Base-by-base conservation (phyloP, 2,329 filamentous ascomycete genomes). In the Diaporthe amygdali region DNA sequence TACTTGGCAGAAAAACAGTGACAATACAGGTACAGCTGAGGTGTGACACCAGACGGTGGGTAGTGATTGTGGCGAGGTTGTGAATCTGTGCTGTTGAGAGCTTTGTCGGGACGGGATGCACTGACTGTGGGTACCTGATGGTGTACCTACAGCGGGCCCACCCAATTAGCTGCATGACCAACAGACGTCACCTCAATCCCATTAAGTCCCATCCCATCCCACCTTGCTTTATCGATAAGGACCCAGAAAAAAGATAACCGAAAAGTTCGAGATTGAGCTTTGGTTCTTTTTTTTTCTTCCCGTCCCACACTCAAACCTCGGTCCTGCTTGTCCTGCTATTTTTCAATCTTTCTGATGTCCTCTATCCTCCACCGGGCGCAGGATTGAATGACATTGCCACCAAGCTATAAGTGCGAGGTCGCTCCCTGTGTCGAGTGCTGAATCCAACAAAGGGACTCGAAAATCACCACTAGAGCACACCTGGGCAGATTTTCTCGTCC, bases 201-300 rank as follows among this genome's bases (percentile, higher is more conserved):
- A 46, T 32, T 47, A 27, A 47, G 22, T 22, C 22, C 30, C 27
- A 46, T 22, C 22, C 30, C 27, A 46, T 63, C 56, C 41, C 44
- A 64, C 59, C 59, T 37, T 14, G 44, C 2, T 44, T 64, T 64
- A 64, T 64, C 59, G 59, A 64, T 64, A 64, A 47, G 30, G 59
- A 64, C 59, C 59, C 30, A 64, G 27, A 64, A 54, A 66, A 66
- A 54, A 66, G 56, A 64, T 49, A 49, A 64, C n/a, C 41, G n/a
- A 64, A 64, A 64, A 64, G 59, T 37, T 64, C 44, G 9, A 64
- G 59, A 49, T 64, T 64, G 14, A 15, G 30, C 37, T 66, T 47
- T 67, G 39, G 39, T 54, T 68, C 61, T 71, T 64, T 69, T 71
- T 69, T 73, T 55, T 44, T 22, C 27, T 37, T 32, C n/a, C n/a